Evolutionary conservation across 345 rosid species (phyloP), one percentile per base, ranked within the genome.

Genomic region (Psidium guajava): DNA sequence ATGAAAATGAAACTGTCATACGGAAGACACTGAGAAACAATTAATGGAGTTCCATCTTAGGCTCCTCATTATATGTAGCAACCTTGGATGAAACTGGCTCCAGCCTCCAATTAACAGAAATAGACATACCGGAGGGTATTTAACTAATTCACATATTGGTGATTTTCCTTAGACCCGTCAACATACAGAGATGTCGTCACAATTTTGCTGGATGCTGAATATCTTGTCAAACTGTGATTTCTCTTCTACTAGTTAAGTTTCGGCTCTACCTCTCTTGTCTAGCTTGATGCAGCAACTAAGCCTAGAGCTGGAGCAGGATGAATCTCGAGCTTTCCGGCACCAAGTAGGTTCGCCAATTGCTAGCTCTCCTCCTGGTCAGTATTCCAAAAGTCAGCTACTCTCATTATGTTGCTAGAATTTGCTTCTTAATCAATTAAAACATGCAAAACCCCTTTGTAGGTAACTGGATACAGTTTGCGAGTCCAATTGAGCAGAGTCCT

Each of bases 291-390:
- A 89, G 85, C 94, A 90, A 84, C 83, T 92, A 82, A 95, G 89
- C 92, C 98, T 91, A 87, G 99, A 97, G 82, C 88, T 93, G 85
- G 99, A 97, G 80, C 95, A 92, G 87, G 92, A 93, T 57, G 99
- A 97, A 74, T 54, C 92, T 82, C 90, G 91, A 82, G 92, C 91
- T 85, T 96, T 97, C 88, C 89, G 90, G 28, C 94, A 91, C 86
- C 96, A 92, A 86, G 87, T 94, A 61, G 96, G 92, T 77, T 94
- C 98, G 54, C 99, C 95, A 1, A 88, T 94, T 64, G 81, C 96
- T 74, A 95, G 85, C 88, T 95, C 99, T 87, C 98, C 99, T 82
- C 98, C 98, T 28, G 98, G 99, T 97, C 88, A 82, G 82, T 49
- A 82, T 61, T 47, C 15, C 24, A 57, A 50, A 69, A 69, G 80